Evolutionary conservation across 148 eudicot genomes (phyloP), one percentile per base, ranked within the genome.

Genomic region (Nepenthes mirabilis): DNA sequence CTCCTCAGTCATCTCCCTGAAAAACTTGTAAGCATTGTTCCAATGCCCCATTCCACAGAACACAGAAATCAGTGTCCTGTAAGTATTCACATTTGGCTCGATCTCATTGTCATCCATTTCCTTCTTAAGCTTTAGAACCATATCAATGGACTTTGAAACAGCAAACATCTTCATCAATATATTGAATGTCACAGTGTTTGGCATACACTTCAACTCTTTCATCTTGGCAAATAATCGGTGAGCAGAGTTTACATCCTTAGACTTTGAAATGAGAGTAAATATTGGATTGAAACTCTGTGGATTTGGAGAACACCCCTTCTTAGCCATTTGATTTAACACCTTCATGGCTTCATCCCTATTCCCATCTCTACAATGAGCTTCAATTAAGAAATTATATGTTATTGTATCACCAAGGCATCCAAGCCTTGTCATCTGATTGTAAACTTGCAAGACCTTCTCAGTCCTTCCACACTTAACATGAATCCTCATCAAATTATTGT

Each of bases 21-120:
- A 80, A 33, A 78, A 77, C 80, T 77, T 86, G 53, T 81, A 79
- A 0, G 96, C 98, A 69, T 88, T 82, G 58, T 90, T 80, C 96
- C 96, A 93, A 47, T 93, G 98, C 65, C 98, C 98, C 94, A 83
- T 93, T 35, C 61, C 74, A 69, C 91, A 82, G 63, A 73, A 93
- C 79, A 93, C 74, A 2, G 83, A 62, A 34, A 93, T 83, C 56
- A 91, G 53, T 64, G 78, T 75, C 80, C 52, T 70, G 33, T 78
- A 93, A 36, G 88, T 93, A 70, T 83, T 83, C 74, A 83, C 79
- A 70, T 88, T 88, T 35, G 94, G 83, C 78, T 93, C 98, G 2
- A 86, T 60, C 13, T 72, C 77, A 40, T 59, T 66, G 37, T 82
- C 86, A 40, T 80, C 85, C 98, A 93, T 93, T 57, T 93, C 98